Percentiles rank a stretch among this genome's conserved stretches.
These are phyloP conservation scores for Aschersonia sp. DNA, from an alignment of 2,329 filamentous ascomycete genomes.

Conservation along the genomic window DNA sequence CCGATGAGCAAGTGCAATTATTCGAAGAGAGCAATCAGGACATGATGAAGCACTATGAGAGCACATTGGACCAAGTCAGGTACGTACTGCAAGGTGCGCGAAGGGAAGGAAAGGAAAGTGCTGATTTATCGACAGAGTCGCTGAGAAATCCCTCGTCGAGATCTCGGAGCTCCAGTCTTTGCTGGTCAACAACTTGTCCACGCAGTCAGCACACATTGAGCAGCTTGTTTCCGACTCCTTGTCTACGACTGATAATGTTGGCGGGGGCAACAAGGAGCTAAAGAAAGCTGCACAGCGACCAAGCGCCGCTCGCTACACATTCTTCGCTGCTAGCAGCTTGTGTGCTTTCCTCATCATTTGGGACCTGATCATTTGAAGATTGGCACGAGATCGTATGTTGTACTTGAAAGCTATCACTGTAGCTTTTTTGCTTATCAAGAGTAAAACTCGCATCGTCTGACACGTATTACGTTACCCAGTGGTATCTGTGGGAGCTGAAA, in stretches of 20 bases:
- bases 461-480: too few relatives aligned
- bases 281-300: conserved; percentile 63
- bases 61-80: conserved; percentile 87
- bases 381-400: background rate
- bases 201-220: conserved; percentile 79
- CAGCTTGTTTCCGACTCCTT: conserved; percentile 75
- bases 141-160: conserved; percentile 80
- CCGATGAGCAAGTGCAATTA: conserved; percentile 75
- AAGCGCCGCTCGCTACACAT: conserved; percentile 63
- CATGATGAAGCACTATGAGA: conserved; percentile 87
- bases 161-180: conserved; percentile 86
- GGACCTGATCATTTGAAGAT: conserved; percentile 44
- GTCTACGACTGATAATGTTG: conserved; percentile 72
- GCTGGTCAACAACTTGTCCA: conserved; percentile 70
- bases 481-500: too few relatives aligned
- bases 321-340: conserved; percentile 63
- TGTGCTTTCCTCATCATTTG: conserved; percentile 62
- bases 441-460: too few relatives aligned
- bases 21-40: conserved; percentile 89
- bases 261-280: conserved; percentile 78
- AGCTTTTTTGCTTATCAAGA: too few relatives aligned
- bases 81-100: conserved; percentile 16
- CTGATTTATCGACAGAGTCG: conserved; percentile 42
- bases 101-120: too few relatives aligned
- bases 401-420: too few relatives aligned